These are phyloP conservation scores for Penicillium tannophilum DNA, from an alignment of 495 filamentous ascomycete genomes.

Conservation along the genomic window DNA sequence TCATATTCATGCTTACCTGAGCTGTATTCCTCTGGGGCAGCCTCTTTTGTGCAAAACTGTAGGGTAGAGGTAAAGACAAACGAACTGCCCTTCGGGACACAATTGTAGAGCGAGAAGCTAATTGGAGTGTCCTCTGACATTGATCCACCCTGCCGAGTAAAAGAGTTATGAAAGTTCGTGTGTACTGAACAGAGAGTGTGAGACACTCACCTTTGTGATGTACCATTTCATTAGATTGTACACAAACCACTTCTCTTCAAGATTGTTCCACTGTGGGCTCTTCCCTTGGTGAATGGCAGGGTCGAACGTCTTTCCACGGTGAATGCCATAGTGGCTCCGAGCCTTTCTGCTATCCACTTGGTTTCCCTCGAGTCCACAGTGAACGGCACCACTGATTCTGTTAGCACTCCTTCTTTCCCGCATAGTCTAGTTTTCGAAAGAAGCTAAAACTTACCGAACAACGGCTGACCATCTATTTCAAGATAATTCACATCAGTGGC, in stretches of 20 bases:
- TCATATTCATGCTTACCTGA: too few relatives aligned
- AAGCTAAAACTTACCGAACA: slow-evolving; percentile 22
- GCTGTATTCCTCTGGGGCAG: neutral
- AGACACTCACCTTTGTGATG: slow-evolving; percentile 30
- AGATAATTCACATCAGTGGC: neutral
- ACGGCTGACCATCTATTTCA: slow-evolving; percentile 31
- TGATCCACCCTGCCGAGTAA: neutral
- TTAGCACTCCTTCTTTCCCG: slow-evolving; percentile 24
- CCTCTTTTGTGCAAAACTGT: slow-evolving; percentile 1
- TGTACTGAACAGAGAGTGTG: neutral
- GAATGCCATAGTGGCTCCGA: slow-evolving; percentile 53
- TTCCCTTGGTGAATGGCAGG: slow-evolving; percentile 24
- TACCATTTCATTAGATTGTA: slow-evolving; percentile 31
- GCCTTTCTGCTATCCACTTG: slow-evolving; percentile 51
- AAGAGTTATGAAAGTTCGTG: neutral
- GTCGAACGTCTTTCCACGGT: slow-evolving; percentile 33
- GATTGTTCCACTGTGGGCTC: slow-evolving; percentile 6
- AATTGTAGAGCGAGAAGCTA: slow-evolving; percentile 4
- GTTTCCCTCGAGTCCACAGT: slow-evolving; percentile 41
- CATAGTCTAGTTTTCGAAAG: neutral
- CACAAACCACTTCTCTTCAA: slow-evolving; percentile 26
- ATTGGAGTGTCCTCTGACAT: slow-evolving; percentile 15
- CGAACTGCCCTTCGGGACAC: neutral
- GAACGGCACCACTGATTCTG: slow-evolving; percentile 47
- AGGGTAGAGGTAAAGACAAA: neutral